Conservation (phyloP, 768 basidiomycete species). For the Rickenella mellea region DNA sequence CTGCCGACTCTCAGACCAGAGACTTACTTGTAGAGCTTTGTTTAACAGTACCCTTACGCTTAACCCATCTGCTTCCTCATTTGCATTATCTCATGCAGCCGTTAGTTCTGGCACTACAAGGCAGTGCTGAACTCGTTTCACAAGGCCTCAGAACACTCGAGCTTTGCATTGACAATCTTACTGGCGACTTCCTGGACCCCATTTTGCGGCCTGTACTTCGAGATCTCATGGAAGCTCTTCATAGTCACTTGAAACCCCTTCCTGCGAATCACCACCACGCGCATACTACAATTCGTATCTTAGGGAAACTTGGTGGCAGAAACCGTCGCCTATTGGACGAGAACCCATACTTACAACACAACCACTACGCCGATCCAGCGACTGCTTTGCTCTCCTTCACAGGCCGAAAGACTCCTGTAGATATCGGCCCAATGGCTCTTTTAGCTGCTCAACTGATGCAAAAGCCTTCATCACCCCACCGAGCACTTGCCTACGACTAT, state of each 20-base stretch:
- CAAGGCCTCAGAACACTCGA: constrained; percentile 95
- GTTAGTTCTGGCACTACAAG: constrained; percentile 81
- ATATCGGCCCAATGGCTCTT: constrained; percentile 53
- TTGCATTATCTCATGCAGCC: constrained; percentile 95
- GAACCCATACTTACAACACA: constrained; percentile 68
- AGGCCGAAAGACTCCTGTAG: constrained; percentile 52
- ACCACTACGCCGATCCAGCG: constrained; percentile 59
- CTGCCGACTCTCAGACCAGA: constrained; percentile 70
- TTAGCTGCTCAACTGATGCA: constrained; percentile 58
- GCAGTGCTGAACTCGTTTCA: constrained; percentile 80
- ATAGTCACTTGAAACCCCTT: constrained; percentile 81
- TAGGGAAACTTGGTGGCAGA: constrained; percentile 92
- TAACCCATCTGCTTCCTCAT: constrained; percentile 93
- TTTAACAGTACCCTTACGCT: constrained; percentile 88
- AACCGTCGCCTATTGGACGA: constrained; percentile 81
- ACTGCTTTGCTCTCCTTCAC: constrained; percentile 67
- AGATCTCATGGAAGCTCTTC: constrained; percentile 91
- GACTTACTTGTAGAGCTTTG: constrained; percentile 97
- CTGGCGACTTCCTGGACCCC: constrained; percentile 95
- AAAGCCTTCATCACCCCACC: constrained; percentile 40
- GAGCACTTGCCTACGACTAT: constrained; percentile 52
- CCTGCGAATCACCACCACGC: constrained; percentile 86
- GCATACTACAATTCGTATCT: constrained; percentile 89
- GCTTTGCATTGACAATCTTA: constrained; percentile 98
- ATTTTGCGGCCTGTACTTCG: constrained; percentile 86